phyloP scores from a whole-genome alignment of 768 basidiomycete species.

The Boletus rubroflammeus region DNA sequence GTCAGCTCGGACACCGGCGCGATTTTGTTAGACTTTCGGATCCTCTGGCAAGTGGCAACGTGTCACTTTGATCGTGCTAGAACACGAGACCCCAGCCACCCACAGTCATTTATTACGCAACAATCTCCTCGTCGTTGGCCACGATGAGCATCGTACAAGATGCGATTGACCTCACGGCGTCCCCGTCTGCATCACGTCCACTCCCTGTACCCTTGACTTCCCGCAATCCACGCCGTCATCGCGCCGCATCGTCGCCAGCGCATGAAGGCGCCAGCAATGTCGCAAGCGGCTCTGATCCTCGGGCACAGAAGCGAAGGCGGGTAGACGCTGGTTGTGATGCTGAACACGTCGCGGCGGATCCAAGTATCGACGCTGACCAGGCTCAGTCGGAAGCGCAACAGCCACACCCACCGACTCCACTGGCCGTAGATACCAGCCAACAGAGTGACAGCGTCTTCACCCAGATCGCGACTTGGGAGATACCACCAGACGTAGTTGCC shows the following conservation, averaged over 20 bases:
- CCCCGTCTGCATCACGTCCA: background rate
- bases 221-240: background rate
- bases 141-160: conserved; percentile 19
- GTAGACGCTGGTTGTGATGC: conserved; percentile 1
- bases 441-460: background rate
- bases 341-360: background rate
- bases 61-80: conserved; percentile 5
- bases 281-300: conserved; percentile 3
- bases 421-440: background rate
- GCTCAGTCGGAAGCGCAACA: background rate
- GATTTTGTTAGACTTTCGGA: background rate
- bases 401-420: background rate
- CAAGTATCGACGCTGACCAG: background rate
- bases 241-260: conserved; percentile 1
- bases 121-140: conserved; percentile 12
- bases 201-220: background rate
- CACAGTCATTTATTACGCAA: conserved; percentile 17
- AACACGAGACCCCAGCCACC: conserved; percentile 16
- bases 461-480: conserved; percentile 23
- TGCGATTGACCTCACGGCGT: conserved; percentile 7
- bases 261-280: background rate
- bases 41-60: conserved; percentile 3
- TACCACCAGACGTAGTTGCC: conserved; percentile 10
- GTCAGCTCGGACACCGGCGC: background rate
- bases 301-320: conserved; percentile 15